Base-by-base conservation (phyloP, 495 filamentous ascomycete species). In the Lepraria neglecta region DNA sequence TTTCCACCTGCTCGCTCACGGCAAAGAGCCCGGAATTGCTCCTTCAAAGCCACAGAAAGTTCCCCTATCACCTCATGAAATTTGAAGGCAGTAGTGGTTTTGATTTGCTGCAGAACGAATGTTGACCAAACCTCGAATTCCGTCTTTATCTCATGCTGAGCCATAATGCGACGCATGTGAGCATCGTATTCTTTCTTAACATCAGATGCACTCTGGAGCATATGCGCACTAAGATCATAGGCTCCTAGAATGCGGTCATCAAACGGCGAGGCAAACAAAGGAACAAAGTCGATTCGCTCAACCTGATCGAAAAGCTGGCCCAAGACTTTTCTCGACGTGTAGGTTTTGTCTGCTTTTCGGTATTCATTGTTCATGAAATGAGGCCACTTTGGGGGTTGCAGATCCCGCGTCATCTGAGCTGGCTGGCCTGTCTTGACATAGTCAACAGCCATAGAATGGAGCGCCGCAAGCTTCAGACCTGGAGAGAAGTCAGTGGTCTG, bases 361-460 rank as follows among this genome's bases (percentile, higher is more conserved):
- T 76, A 53, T 14, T 74, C 76, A 66, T 88, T 92, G 62, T 95
- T 88, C 88, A 96, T 95, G 66, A 95, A 98, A 68, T 98, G 94
- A 0, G 94, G 94, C 78, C 84, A 96, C 52, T 70, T 72, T 3
- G 59, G 72, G 0, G 87, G 83, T 11, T 80, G 74, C 1, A 95
- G 75, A 3, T 77, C 73, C 40, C 77, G 78, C 2, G 76, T 74
- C 80, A 95, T 87, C 4, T 76, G 65, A 2, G 91, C 92, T 14
- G 87, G 79, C 19, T 81, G 76, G 0, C 94, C 94, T n/a, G 88
- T 88, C 71, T 98, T 98, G 53, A 87, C 84, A 71, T 90, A 97
- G 67, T 98, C 94, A 3, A 98, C 94, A 0, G 94, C 92, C 61
- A 83, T 82, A 0, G 94, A 97, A 70, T 98, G 95, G 1, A 97